Evolutionary conservation across 1,284 basidiomycete species (phyloP).

Genomic region (Schizophyllum commune): DNA sequence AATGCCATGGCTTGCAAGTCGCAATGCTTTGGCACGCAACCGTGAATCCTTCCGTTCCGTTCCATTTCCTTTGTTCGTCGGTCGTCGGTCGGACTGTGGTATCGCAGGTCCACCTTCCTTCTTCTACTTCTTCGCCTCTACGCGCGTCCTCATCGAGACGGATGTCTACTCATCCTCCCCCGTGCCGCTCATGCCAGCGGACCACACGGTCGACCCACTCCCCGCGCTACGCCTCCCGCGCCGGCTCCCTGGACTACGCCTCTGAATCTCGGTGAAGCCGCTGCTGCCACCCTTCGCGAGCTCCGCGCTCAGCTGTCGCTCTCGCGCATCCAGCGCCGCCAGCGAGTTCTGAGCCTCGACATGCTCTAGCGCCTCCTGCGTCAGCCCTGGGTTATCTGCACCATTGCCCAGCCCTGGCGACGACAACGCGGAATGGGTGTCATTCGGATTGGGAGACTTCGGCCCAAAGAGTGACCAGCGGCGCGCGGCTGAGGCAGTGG

Average conservation of each 20-base stretch:
- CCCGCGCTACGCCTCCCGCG: conserved; percentile 49
- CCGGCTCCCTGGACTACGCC: conserved; percentile 40
- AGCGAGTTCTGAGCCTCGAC: conserved; percentile 68
- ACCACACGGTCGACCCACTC: conserved; percentile 74
- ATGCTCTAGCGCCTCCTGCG: conserved; percentile 66
- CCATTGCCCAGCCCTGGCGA: conserved; percentile 16
- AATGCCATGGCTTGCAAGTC: too few species aligned
- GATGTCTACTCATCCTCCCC: conserved; percentile 10
- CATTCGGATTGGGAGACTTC: conserved; percentile 23
- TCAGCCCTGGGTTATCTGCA: conserved; percentile 37
- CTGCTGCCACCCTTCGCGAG: conserved; percentile 64
- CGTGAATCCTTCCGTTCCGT: neutral
- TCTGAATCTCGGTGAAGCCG: conserved; percentile 71
- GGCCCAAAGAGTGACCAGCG: conserved; percentile 70
- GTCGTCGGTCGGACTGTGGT: neutral
- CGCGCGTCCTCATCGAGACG: neutral
- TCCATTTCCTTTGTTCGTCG: neutral
- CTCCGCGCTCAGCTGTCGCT: conserved; percentile 63
- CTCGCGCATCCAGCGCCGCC: conserved; percentile 67
- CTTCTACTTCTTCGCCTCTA: neutral
- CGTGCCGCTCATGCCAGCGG: conserved; percentile 49
- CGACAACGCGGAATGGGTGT: conserved; percentile 3
- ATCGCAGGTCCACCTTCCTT: neutral
- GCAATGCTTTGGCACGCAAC: too few species aligned
- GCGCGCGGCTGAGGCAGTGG: conserved; percentile 29